Evolutionary conservation across 1,284 basidiomycete species (phyloP).

Genomic region (Stygiomarasmius scandens): DNA sequence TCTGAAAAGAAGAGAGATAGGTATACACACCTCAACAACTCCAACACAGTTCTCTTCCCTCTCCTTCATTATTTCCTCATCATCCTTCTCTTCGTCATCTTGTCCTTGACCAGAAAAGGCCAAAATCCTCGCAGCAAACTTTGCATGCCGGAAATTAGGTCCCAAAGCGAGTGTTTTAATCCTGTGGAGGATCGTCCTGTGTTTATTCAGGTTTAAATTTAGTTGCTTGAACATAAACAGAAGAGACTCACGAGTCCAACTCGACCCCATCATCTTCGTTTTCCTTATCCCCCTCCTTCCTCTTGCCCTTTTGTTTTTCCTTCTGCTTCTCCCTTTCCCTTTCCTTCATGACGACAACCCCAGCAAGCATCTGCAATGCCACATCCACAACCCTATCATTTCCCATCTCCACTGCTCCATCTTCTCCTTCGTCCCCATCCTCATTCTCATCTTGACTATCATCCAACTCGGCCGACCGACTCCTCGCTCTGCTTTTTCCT

Average conservation of each 20-base stretch:
- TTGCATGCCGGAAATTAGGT: slow-evolving; percentile 73
- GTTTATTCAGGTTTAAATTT: too few species aligned
- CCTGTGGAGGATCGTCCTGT: slow-evolving; percentile 49
- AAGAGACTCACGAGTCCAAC: slow-evolving; percentile 1
- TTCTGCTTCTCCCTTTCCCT: too few species aligned
- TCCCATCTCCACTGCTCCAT: slow-evolving; percentile 30
- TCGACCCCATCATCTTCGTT: slow-evolving; percentile 55
- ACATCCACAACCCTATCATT: slow-evolving; percentile 66
- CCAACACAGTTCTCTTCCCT: slow-evolving; percentile 51
- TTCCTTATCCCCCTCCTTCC: too few species aligned
- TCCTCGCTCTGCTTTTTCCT: too few species aligned
- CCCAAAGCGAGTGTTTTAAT: slow-evolving; percentile 64
- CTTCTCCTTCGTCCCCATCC: slow-evolving; percentile 5
- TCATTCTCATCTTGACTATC: too few species aligned
- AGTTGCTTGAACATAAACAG: too few species aligned
- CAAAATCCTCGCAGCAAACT: slow-evolving; percentile 85
- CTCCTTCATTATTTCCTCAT: too few species aligned
- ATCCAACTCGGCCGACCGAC: too few species aligned
- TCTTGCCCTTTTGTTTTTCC: too few species aligned
- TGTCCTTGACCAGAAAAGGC: slow-evolving; percentile 45
- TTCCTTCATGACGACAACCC: slow-evolving; percentile 41
- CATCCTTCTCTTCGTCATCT: slow-evolving; percentile 33
- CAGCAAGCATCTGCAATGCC: slow-evolving; percentile 75
- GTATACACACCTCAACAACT: slow-evolving; percentile 65
- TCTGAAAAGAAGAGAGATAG: neutral